These are phyloP conservation scores for Candida boleticola DNA, from an alignment of 805 yeast species.

Conservation along the genomic window DNA sequence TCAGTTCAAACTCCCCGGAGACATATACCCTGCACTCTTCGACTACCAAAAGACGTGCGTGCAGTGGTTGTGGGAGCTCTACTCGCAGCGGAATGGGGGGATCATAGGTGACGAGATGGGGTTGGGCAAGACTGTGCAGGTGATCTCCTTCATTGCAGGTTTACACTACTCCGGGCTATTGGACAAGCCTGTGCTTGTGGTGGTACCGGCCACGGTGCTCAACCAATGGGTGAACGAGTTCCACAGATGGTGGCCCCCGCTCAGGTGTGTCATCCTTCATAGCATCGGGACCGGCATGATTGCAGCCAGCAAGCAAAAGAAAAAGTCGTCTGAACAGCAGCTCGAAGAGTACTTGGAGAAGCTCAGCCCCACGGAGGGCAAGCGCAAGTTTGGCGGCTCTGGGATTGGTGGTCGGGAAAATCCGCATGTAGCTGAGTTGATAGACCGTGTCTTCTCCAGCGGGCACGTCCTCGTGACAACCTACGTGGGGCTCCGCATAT, in stretches of 20 bases:
- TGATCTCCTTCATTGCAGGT: constrained; percentile 88
- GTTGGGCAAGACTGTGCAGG: constrained; percentile 90
- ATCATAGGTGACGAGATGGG: constrained; percentile 99
- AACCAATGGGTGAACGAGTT: constrained; percentile 97
- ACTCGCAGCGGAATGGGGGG: constrained; percentile 87
- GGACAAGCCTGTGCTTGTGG: constrained; percentile 76
- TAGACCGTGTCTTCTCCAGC: constrained; percentile 55
- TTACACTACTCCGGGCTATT: constrained; percentile 77
- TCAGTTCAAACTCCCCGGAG: constrained; percentile 81
- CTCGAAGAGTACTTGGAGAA: constrained; percentile 51
- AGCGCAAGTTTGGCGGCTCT: background rate
- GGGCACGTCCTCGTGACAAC: constrained; percentile 92
- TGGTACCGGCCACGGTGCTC: constrained; percentile 95
- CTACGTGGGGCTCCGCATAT: constrained; percentile 78
- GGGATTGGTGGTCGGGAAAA: constrained; percentile 23
- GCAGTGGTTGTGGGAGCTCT: constrained; percentile 96
- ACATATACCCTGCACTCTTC: constrained; percentile 79
- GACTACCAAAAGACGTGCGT: constrained; percentile 96
- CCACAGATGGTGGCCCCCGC: constrained; percentile 98
- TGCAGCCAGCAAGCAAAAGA: constrained; percentile 13
- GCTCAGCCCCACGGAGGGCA: constrained; percentile 30
- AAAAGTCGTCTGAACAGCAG: constrained; percentile 40
- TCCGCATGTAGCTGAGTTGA: constrained; percentile 39
- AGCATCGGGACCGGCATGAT: constrained; percentile 88
- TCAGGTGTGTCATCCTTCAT: constrained; percentile 81